phyloP scores from a whole-genome alignment of 2,329 filamentous ascomycete genomes.

The Amylocarpus encephaloides region DNA sequence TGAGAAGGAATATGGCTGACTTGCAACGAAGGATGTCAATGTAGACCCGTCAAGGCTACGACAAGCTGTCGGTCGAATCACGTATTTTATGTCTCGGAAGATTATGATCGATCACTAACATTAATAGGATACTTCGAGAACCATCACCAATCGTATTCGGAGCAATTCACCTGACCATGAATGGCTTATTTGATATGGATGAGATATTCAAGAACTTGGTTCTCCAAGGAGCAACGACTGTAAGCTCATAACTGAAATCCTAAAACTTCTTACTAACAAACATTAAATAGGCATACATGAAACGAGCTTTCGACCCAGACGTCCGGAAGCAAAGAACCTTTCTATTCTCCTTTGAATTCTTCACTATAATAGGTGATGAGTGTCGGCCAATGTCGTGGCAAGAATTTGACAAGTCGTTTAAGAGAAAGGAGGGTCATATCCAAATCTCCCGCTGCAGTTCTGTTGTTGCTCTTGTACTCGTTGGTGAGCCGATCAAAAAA shows the following conservation, averaged over 20 bases:
- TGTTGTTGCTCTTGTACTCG: conserved; percentile 51
- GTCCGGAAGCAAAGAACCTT: conserved; percentile 48
- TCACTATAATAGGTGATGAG: conserved; percentile 51
- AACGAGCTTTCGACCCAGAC: conserved; percentile 28
- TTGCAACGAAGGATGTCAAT: conserved; percentile 5
- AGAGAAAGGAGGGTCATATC: conserved; percentile 44
- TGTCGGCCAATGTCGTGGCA: conserved; percentile 56
- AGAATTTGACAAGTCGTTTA: conserved; percentile 40
- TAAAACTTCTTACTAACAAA: not conserved
- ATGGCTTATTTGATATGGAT: conserved; percentile 54
- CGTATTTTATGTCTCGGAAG: not conserved
- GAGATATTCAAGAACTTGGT: conserved; percentile 51
- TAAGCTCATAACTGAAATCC: conserved; percentile 31
- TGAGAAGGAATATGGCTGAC: not conserved
- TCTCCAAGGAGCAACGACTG: conserved; percentile 40
- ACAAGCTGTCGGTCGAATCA: conserved; percentile 7
- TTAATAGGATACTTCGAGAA: conserved; percentile 45
- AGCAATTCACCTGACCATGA: conserved; percentile 52
- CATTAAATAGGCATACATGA: conserved; percentile 3
- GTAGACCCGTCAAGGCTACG: not conserved
- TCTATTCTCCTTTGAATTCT: conserved; percentile 60
- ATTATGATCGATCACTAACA: not conserved
- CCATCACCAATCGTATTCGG: conserved; percentile 54
- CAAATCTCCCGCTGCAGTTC: conserved; percentile 54
- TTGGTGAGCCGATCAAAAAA: conserved; percentile 44